phyloP scores from a whole-genome alignment of 2,329 filamentous ascomycete genomes.

The Penicillium sp. region DNA sequence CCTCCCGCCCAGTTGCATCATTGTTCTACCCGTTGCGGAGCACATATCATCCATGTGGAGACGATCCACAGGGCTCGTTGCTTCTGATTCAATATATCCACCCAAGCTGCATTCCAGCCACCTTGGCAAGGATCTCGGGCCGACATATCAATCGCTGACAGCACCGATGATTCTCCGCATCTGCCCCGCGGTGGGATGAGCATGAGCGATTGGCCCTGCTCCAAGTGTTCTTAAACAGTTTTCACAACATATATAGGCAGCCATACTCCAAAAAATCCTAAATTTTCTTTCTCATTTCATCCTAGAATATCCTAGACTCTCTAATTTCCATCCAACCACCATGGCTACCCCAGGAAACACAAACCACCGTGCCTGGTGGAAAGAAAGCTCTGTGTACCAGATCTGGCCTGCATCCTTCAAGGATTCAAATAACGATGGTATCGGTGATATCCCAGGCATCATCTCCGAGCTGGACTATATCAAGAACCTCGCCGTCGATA shows the following conservation, averaged over 20 bases:
- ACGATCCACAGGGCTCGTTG: slow-evolving; percentile 17
- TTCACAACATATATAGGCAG: not conserved
- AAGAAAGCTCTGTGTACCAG: slow-evolving; percentile 58
- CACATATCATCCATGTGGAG: slow-evolving; percentile 20
- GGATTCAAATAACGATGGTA: slow-evolving; percentile 52
- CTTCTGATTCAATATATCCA: slow-evolving; percentile 10
- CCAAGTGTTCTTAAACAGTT: slow-evolving; percentile 1
- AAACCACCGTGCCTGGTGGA: slow-evolving; percentile 53
- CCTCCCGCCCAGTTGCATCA: slow-evolving; percentile 7
- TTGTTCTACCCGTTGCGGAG: not conserved
- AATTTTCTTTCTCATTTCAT: too few relatives aligned
- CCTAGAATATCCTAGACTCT: too few relatives aligned
- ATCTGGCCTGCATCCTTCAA: slow-evolving; percentile 60
- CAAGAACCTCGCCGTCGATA: slow-evolving; percentile 59
- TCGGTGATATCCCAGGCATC: slow-evolving; percentile 65
- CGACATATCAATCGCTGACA: slow-evolving; percentile 8
- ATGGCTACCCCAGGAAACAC: slow-evolving; percentile 18
- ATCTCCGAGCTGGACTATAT: slow-evolving; percentile 65
- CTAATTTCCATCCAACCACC: not conserved
- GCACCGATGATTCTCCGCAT: slow-evolving; percentile 17
- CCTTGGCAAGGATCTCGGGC: not conserved
- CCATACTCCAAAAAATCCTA: not conserved
- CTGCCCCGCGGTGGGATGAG: slow-evolving; percentile 24
- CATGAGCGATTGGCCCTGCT: slow-evolving; percentile 11
- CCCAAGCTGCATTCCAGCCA: slow-evolving; percentile 5